Evolutionary conservation across 352 stramenopile genomes (phyloP), one percentile per base, ranked within the genome.

Genomic region (Phytophthora sp.): DNA sequence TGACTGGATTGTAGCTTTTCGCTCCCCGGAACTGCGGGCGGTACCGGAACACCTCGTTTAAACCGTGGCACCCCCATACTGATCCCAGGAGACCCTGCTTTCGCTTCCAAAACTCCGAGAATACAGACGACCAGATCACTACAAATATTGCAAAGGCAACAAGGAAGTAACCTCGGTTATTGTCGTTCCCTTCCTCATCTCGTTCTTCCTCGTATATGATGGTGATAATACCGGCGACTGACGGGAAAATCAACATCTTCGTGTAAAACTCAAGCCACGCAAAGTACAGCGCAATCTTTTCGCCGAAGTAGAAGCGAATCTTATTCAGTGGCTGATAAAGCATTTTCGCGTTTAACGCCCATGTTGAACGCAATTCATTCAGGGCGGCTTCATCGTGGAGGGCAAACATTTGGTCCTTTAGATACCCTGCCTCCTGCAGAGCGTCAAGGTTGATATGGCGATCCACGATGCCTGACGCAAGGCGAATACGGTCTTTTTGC

Each of bases 211-310:
- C 63, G 17, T 82, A 77, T 4, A 73, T 56, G n/a, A 79, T 92
- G 15, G 92, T 88, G 24, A 90, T 77, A 38, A 96, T 74, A 1
- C 90, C 90, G 3, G 82, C 65, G 12, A 94, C 76, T 0, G 84
- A 74, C 18, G 90, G 86, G 45, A 95, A 78, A 1, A 96, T 30
- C 8, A 97, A 64, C 83, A 94, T 93, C 70, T 93, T 92, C 4
- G 91, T 97, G 79, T 96, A 97, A 51, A 95, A 96, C 13, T 87
- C 88, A 17, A 97, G 80, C 78, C 87, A 97, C 9, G 87, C 89
- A 61, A 97, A 97, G 64, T 97, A 97, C 4, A 97, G 83, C 15
- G 84, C 88, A 9, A 95, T 80, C 43, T 91, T 89, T 49, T 97
- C 88, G 28, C 91, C 91, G 68, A 95, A 97, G 69, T 97, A 97